These are phyloP conservation scores for Camillea tinctor DNA, from an alignment of 2,329 filamentous ascomycete genomes.

Conservation along the genomic window DNA sequence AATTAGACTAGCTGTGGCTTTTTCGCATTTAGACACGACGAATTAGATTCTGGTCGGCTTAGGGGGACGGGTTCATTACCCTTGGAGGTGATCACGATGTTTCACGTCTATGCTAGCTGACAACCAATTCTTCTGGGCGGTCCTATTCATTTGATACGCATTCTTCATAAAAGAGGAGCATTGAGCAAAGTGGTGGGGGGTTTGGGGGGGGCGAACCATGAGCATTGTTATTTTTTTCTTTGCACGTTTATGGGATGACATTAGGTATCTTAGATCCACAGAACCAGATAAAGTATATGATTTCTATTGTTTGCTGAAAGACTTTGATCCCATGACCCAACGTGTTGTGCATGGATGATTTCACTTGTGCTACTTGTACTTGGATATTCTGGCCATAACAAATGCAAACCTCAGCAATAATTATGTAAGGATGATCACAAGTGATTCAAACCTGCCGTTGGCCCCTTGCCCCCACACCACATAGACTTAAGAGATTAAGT, in stretches of 20 bases:
- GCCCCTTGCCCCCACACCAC: no score
- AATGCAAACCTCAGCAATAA: no score
- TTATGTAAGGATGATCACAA: no score
- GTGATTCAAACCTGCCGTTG: no score
- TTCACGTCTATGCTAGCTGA: conserved; percentile 27
- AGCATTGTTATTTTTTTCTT: conserved; percentile 18
- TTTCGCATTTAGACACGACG: conserved; percentile 36
- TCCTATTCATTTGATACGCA: conserved; percentile 24
- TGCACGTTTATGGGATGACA: conserved; percentile 16
- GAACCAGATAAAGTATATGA: conserved; percentile 24
- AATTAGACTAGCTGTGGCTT: conserved; percentile 34
- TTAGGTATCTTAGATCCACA: conserved; percentile 20
- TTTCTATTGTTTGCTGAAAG: conserved; percentile 2
- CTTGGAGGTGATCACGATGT: conserved; percentile 29
- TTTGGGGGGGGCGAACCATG: conserved; percentile 23
- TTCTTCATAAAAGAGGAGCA: conserved; percentile 29
- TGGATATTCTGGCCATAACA: no score
- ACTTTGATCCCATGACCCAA: no score
- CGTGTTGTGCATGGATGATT: no score
- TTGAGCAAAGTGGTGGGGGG: conserved; percentile 23
- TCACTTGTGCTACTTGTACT: no score
- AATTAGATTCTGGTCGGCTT: conserved; percentile 29
- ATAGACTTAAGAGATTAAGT: no score
- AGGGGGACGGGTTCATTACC: conserved; percentile 21
- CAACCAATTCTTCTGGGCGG: conserved; percentile 19